Base-by-base conservation (phyloP, 768 basidiomycete species). In the Melanogaster broomeanus region DNA sequence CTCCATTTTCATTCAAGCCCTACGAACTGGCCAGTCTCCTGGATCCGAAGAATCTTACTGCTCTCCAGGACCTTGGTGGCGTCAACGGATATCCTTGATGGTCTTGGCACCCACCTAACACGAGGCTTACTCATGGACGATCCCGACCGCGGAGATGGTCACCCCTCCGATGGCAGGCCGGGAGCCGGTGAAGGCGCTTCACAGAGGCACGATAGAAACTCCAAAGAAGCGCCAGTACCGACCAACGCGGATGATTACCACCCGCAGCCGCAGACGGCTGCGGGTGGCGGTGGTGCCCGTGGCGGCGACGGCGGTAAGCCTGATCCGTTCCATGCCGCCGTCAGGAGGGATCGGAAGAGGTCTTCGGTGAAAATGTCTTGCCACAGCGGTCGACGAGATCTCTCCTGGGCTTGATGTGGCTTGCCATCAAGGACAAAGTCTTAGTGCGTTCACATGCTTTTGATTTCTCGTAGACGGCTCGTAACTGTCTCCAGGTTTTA, bases 401-500 rank as follows among this genome's bases (percentile, higher is more conserved):
- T 5, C 71, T 96, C 39, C 73, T 92, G 24, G 74, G 76, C 53
- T 75, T 95, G 25, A 93, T 93, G 88, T 92, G 85, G 85, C 69
- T 84, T 38, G 91, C 93, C 1, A 70, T 93, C 61, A 88, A 92
- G 68, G 93, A 96, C 71, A 95, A 93, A 73, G 90, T 95, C 57
- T 72, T 95, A 69, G 88, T 91, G 60, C 63, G 84, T 79, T 21
- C 6, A 34, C 38, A 6, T 18, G 3, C 31, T 19, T 51, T 51
- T 42, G 11, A 13, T 24, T n/a, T n/a, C 24, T 9, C 3, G 42
- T 65, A 13, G 15, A 41, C 25, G 21, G 41, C 56, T 33, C 27
- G 54, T 43, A 10, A 49, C 56, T 42, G 13, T 27, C 25, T 38
- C 31, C 37, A 95, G 91, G 81, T 98, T 53, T 67, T 99, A 44